These are phyloP conservation scores for Neospermospora avenae DNA, from an alignment of 2,329 filamentous ascomycete genomes.

Conservation along the genomic window DNA sequence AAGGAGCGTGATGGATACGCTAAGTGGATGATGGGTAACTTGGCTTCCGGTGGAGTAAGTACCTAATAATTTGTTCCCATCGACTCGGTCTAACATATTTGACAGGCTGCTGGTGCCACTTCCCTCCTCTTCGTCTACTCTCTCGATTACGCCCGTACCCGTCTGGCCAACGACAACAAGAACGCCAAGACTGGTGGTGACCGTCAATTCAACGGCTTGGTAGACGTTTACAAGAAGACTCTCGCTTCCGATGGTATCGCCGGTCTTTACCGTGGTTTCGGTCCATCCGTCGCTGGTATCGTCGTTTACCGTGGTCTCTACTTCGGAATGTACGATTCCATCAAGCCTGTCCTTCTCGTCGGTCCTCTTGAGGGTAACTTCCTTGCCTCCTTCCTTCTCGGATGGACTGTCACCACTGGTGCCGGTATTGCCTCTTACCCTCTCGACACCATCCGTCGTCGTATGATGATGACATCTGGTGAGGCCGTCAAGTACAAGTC, in stretches of 20 bases:
- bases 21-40: slow-evolving; percentile 99
- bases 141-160: slow-evolving; percentile 99
- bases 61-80: slow-evolving; percentile 7
- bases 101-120: slow-evolving; percentile 92
- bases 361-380: slow-evolving; percentile 95
- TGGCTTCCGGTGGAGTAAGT: slow-evolving; percentile 98
- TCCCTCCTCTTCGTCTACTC: slow-evolving; percentile 99
- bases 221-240: slow-evolving; percentile 99
- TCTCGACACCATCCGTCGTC: slow-evolving; percentile 99
- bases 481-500: slow-evolving; percentile 99
- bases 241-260: slow-evolving; percentile 96
- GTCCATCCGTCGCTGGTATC: slow-evolving; percentile 98
- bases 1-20: slow-evolving; percentile 98
- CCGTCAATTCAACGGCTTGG: slow-evolving; percentile 99
- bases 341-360: slow-evolving; percentile 97
- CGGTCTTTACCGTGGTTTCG: slow-evolving; percentile 99
- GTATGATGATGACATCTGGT: slow-evolving; percentile 99
- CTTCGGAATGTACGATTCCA: slow-evolving; percentile 99
- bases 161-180: slow-evolving; percentile 99
- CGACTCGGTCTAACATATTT: slow-evolving; percentile 15
- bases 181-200: slow-evolving; percentile 94
- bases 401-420: slow-evolving; percentile 99
- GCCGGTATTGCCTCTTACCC: slow-evolving; percentile 99
- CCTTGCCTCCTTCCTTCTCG: slow-evolving; percentile 97
- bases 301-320: slow-evolving; percentile 99